Evolutionary conservation across 2,329 filamentous ascomycete genomes (phyloP).

Genomic region (Xylariaceae sp.): DNA sequence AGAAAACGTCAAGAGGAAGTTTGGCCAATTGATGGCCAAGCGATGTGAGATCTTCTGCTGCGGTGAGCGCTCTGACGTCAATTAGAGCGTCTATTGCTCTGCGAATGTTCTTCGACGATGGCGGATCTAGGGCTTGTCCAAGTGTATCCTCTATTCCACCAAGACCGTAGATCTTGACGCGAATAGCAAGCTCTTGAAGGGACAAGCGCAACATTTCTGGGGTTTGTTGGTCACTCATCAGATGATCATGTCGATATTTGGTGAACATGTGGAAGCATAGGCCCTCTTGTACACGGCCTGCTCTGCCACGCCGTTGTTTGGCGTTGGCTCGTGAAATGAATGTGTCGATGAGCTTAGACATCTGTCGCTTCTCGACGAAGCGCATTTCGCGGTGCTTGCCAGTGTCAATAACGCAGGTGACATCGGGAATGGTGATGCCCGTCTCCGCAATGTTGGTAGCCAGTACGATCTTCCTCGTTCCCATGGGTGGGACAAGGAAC

Average conservation of each 20-base stretch:
- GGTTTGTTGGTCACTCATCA: conserved; percentile 89
- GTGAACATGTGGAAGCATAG: conserved; percentile 97
- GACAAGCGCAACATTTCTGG: conserved; percentile 95
- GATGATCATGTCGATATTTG: conserved; percentile 77
- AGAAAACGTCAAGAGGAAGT: conserved; percentile 86
- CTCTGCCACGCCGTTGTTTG: conserved; percentile 89
- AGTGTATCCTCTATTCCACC: conserved; percentile 91
- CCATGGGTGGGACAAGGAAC: conserved; percentile 79
- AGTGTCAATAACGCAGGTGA: conserved; percentile 94
- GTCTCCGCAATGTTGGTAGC: conserved; percentile 99
- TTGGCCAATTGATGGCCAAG: conserved; percentile 84
- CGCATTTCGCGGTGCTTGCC: conserved; percentile 98
- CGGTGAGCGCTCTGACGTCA: conserved; percentile 85
- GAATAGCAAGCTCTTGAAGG: conserved; percentile 89
- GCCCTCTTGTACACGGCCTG: conserved; percentile 91
- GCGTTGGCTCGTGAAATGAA: conserved; percentile 96
- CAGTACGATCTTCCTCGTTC: conserved; percentile 86
- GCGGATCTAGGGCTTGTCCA: conserved; percentile 82
- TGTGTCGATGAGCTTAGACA: conserved; percentile 86
- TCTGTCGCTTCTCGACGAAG: conserved; percentile 87
- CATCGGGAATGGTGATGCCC: conserved; percentile 96
- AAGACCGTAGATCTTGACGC: conserved; percentile 96
- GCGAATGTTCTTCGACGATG: conserved; percentile 86
- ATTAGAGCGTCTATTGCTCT: conserved; percentile 89
- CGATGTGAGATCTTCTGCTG: conserved; percentile 78